phyloP scores from a whole-genome alignment of 805 yeast species.

The Yarrowia deformans region DNA sequence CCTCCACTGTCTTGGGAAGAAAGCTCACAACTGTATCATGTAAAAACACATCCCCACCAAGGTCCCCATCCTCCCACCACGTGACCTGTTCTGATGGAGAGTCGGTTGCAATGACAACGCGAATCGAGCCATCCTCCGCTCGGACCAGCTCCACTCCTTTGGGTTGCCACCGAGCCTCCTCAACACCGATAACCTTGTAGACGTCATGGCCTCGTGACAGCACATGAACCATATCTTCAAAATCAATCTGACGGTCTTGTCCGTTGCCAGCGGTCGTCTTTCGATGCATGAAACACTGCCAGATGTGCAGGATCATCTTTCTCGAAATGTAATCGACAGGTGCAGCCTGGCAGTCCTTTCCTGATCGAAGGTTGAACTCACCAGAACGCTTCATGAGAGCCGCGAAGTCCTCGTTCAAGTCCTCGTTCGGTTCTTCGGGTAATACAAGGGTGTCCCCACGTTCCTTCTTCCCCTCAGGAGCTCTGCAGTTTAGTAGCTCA shows the following conservation, averaged over 20 bases:
- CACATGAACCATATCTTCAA: neutral
- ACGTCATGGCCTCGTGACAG: slow-evolving; percentile 16
- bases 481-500: neutral
- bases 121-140: neutral
- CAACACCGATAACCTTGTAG: neutral
- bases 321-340: neutral
- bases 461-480: neutral
- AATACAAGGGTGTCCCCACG: neutral
- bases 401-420: neutral
- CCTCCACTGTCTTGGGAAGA: slow-evolving; percentile 7
- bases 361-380: neutral
- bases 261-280: neutral
- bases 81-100: neutral
- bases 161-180: neutral
- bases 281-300: slow-evolving; percentile 13
- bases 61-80: slow-evolving; percentile 1
- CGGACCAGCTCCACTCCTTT: neutral
- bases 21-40: neutral
- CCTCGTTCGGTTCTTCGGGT: neutral
- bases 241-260: neutral
- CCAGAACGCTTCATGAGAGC: neutral
- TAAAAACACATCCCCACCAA: neutral
- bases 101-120: neutral
- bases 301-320: slow-evolving; percentile 14
- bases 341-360: neutral